Conservation (phyloP, 2,329 filamentous ascomycete species). For the Aspergillus brunneoviolaceus region DNA sequence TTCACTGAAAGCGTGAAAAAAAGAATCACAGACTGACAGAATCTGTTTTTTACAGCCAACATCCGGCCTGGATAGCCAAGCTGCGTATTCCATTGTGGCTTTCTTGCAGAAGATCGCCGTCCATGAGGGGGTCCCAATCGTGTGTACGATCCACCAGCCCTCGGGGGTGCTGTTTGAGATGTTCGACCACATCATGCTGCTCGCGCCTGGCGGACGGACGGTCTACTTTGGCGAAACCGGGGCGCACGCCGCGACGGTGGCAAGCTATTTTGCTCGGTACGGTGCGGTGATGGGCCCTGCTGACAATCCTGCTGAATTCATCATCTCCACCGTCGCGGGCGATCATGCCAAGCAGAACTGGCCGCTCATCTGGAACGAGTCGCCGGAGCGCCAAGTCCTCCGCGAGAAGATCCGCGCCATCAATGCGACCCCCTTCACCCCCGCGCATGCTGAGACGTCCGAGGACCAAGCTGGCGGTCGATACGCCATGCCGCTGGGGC, state of each 20-base stretch:
- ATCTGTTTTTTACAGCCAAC: constrained; percentile 60
- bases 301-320: background rate
- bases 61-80: constrained; percentile 84
- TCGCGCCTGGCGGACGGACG: background rate
- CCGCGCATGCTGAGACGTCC: no score
- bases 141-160: constrained; percentile 92
- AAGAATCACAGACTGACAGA: no score
- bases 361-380: no score
- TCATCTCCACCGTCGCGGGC: background rate
- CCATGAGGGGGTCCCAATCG: constrained; percentile 73
- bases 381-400: no score
- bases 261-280: background rate
- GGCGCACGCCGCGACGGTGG: background rate
- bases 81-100: constrained; percentile 82
- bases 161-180: background rate
- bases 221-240: background rate
- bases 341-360: no score
- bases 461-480: no score
- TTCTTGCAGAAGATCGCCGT: constrained; percentile 84
- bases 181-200: background rate
- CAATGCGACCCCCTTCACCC: no score
- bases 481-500: no score
- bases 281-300: background rate
- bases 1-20: no score
- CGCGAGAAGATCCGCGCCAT: no score